Base-by-base conservation (phyloP, 768 basidiomycete genomes). In the Tricholoma sp. region DNA sequence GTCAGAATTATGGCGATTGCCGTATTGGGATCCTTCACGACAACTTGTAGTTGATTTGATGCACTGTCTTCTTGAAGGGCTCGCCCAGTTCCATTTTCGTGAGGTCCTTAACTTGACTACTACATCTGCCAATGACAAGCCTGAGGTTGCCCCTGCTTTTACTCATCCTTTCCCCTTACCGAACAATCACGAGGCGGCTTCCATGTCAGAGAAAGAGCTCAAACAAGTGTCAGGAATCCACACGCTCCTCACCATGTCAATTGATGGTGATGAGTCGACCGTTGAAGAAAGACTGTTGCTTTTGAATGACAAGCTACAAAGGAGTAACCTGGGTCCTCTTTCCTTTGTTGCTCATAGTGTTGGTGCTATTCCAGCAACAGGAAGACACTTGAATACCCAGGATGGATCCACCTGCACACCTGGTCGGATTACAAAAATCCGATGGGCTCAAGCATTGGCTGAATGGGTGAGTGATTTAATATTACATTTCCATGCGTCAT, bases 11-110 rank as follows among this genome's bases (percentile, higher is more conserved):
- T 57, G 72, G 11, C 52, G 67, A 0, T 67, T 79, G 2, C 68
- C 69, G 0, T 79, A 79, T 56, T 78, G 74, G 69, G 68, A 76
- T 56, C 68, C 69, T 0, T 61, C 65, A 2, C 50, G 54, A 4
- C 71, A 60, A 47, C 49, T 68, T 4, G 60, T 74, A 0, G 59
- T 77, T 9, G 75, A 79, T 51, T 54, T 71, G 1, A 77, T 78
- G 76, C 78, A 79, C 57, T 69, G 65, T 15, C 61, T 78, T 44
- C 42, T 44, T 44, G 42, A 44, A n/a, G 48, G 48, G 29, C 33
- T 50, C 29, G 18, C 33, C 48, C 29, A 50, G 48, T 31, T 32
- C 9, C 48, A 50, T 50, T 50, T 50, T 17, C 28, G 18, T 31
- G 48, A 39, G 18, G 24, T 54, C 18, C 34, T 59, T 9, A 44